Conservation (phyloP, 306 rosid species). For the Sesbania bispinosa region DNA sequence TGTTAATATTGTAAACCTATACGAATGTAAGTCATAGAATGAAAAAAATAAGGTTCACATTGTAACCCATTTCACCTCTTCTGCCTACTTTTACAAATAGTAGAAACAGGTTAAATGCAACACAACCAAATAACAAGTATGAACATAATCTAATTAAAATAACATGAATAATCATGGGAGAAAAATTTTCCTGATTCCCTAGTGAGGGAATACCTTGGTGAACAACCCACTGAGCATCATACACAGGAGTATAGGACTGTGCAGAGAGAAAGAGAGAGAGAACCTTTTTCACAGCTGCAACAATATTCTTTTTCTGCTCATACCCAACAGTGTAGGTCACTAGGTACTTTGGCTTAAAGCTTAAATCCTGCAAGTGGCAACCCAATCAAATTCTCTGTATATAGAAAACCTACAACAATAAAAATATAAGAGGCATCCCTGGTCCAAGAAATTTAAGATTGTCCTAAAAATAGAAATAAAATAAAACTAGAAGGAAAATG, state of each 20-base stretch:
- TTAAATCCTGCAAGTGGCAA: slow-evolving; percentile 65
- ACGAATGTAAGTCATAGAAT: no score
- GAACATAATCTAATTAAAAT: no score
- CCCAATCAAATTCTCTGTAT: no score
- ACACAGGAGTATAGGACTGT: background rate
- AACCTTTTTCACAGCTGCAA: slow-evolving; percentile 91
- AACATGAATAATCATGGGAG: background rate
- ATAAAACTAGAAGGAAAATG: background rate
- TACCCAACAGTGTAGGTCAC: slow-evolving; percentile 91
- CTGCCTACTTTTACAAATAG: no score
- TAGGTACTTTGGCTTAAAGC: slow-evolving; percentile 71
- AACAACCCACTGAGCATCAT: slow-evolving; percentile 91
- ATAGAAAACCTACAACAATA: no score
- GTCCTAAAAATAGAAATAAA: background rate
- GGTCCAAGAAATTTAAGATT: background rate
- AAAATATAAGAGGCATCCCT: background rate
- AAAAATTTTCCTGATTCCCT: slow-evolving; percentile 77
- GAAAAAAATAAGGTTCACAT: no score
- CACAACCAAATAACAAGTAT: no score
- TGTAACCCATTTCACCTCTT: no score
- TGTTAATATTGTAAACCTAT: no score
- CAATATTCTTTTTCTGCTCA: slow-evolving; percentile 74
- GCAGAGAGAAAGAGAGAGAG: background rate
- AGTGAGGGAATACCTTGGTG: slow-evolving; percentile 92
- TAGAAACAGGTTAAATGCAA: no score